Percentiles rank a stretch among this genome's conserved stretches.
These are phyloP conservation scores for Platanus orientalis DNA, from an alignment of 164 flowering plant genomes.

Conservation along the genomic window DNA sequence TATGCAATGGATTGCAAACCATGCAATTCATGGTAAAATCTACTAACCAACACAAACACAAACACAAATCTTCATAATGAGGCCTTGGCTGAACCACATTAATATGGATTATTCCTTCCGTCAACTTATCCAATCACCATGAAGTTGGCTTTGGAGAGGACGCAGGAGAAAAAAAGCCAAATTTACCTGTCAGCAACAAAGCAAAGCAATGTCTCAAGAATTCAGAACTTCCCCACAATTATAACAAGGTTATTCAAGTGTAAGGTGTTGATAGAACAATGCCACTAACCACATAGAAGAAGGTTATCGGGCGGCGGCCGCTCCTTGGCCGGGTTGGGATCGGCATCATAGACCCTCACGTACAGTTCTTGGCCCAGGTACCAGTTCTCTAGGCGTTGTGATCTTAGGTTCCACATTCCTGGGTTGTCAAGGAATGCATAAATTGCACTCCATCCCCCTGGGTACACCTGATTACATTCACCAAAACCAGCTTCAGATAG, in stretches of 20 bases:
- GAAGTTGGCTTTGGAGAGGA: slow-evolving; percentile 1
- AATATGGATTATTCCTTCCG: background rate
- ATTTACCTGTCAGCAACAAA: slow-evolving; percentile 8
- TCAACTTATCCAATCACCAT: background rate
- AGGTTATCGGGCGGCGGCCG: slow-evolving; percentile 43
- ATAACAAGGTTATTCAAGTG: no score
- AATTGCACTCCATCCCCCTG: slow-evolving; percentile 47
- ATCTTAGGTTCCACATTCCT: slow-evolving; percentile 63
- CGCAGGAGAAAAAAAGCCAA: background rate
- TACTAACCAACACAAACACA: no score
- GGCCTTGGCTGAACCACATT: background rate
- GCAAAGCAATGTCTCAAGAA: background rate
- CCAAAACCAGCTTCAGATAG: background rate
- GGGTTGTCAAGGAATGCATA: slow-evolving; percentile 50
- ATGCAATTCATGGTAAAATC: no score
- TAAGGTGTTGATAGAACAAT: no score
- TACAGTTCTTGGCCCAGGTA: slow-evolving; percentile 51
- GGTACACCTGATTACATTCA: slow-evolving; percentile 36
- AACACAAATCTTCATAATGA: no score
- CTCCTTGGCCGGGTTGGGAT: slow-evolving; percentile 48
- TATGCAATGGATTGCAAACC: no score
- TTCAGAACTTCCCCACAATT: background rate
- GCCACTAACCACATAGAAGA: slow-evolving; percentile 40
- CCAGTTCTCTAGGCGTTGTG: slow-evolving; percentile 41
- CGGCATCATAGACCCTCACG: slow-evolving; percentile 36